phyloP scores from a whole-genome alignment of 2,329 filamentous ascomycete genomes.

The Pezicula carpinea region DNA sequence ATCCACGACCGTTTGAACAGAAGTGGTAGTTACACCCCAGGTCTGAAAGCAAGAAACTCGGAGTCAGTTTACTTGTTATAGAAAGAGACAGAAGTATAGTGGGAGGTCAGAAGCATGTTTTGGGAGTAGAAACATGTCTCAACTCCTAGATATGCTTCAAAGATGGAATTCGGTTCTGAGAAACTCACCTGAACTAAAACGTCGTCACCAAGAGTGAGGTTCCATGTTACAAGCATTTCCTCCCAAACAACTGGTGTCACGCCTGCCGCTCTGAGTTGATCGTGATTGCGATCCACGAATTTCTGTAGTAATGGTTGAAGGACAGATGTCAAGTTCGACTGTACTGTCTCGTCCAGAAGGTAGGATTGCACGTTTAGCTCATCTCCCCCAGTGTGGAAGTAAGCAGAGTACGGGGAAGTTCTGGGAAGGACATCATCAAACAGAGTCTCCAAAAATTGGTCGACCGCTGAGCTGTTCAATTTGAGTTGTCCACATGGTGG shows the following conservation, averaged over 20 bases:
- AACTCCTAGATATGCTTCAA: no score
- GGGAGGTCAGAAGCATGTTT: no score
- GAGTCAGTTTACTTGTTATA: no score
- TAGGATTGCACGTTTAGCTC: constrained; percentile 79
- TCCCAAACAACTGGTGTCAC: constrained; percentile 81
- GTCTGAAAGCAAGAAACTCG: no score
- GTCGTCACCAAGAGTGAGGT: constrained; percentile 65
- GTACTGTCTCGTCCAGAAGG: constrained; percentile 66
- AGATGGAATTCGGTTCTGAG: background rate
- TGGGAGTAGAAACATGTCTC: no score
- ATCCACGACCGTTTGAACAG: constrained; percentile 55
- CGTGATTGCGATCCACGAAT: constrained; percentile 69
- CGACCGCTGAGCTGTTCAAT: constrained; percentile 67
- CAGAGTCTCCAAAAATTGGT: constrained; percentile 66
- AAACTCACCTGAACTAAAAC: constrained; percentile 62
- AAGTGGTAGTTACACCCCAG: constrained; percentile 18
- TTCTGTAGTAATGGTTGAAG: constrained; percentile 73
- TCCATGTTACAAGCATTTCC: constrained; percentile 77
- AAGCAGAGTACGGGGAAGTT: constrained; percentile 60
- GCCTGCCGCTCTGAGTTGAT: constrained; percentile 56
- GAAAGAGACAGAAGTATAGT: no score
- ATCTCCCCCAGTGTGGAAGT: constrained; percentile 86
- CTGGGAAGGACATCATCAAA: constrained; percentile 75
- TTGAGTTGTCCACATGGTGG: constrained; percentile 68
- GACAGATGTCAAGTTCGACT: constrained; percentile 58